phyloP scores from a whole-genome alignment of 2,329 filamentous ascomycete genomes.

The Talaromyces sp. region DNA sequence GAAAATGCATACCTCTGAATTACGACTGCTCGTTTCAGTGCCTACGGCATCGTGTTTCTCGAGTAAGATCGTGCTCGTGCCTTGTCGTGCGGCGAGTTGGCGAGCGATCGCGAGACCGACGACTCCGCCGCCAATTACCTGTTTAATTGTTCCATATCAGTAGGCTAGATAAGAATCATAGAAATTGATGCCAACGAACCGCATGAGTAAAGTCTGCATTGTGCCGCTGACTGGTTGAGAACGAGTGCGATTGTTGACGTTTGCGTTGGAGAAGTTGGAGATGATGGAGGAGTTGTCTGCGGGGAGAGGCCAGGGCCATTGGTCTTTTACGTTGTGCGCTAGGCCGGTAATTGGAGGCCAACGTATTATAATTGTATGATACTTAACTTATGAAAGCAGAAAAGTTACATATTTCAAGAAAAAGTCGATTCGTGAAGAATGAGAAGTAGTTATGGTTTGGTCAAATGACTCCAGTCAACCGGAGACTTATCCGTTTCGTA shows the following conservation, averaged over 20 bases:
- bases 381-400: no score
- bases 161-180: not conserved
- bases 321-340: not conserved
- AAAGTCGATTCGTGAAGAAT: not conserved
- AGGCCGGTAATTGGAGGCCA: not conserved
- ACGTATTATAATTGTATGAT: not conserved
- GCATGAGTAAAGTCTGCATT: conserved; percentile 62
- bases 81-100: conserved; percentile 60
- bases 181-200: conserved; percentile 29
- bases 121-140: conserved; percentile 66
- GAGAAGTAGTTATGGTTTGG: not conserved
- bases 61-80: conserved; percentile 68
- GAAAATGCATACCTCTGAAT: conserved; percentile 64
- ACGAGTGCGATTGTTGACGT: conserved; percentile 18
- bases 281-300: conserved; percentile 6
- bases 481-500: conserved; percentile 2
- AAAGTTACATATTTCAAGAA: not conserved
- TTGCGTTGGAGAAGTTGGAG: conserved; percentile 43
- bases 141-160: not conserved
- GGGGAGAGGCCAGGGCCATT: conserved; percentile 6
- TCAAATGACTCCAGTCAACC: not conserved
- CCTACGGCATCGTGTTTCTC: conserved; percentile 74
- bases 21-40: conserved; percentile 83
- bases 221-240: conserved; percentile 9
- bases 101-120: conserved; percentile 79